Base-by-base conservation (phyloP, 257 asterid species). In the Cinchona pubescens region DNA sequence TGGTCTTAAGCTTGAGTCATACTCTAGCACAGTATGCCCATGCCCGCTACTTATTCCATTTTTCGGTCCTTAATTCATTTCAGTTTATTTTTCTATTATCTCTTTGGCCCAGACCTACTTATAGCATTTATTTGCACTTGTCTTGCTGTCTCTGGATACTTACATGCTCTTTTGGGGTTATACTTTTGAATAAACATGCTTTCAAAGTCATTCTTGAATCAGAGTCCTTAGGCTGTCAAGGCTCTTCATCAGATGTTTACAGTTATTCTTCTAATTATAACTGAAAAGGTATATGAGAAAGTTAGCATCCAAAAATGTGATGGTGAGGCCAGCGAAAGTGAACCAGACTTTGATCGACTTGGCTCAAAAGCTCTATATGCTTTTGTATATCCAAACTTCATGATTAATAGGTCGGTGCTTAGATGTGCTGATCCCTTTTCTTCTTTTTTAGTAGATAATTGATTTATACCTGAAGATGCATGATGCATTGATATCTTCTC, bases 361-460 rank as follows among this genome's bases (percentile, higher is more conserved):
- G 98, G 96, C 3, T 80, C 89, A 42, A 76, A 87, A 80, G 91
- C 96, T 83, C 67, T 86, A 3, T 93, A 93, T 74, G 96, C 96
- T 53, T 93, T 88, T 42, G 85, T 91, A 21, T 91, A 90, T 76
- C 98, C 98, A 43, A 93, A 91, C 83, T 91, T 93, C 84, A 93
- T 91, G 98, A 90, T 93, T 71, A 93, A 93, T 67, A 87, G 96
- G 98, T 91, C 66, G 25, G 91, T 78, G 60, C 49, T 48, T 64
- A n/a, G 5, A 18, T 49, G 30, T 70, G 40, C 29, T 18, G 45
- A 35, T 23, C n/a, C 53, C 23, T 32, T 4, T 2, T 6, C 55
- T 29, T 21, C 30, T 61, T 14, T 48, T 46, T 27, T 29, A 18
- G 55, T 58, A 60, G 46, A 76, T 49, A 23, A 30, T 30, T 16